Conservation (phyloP, 768 basidiomycete genomes). For the Sutorius australiensis region DNA sequence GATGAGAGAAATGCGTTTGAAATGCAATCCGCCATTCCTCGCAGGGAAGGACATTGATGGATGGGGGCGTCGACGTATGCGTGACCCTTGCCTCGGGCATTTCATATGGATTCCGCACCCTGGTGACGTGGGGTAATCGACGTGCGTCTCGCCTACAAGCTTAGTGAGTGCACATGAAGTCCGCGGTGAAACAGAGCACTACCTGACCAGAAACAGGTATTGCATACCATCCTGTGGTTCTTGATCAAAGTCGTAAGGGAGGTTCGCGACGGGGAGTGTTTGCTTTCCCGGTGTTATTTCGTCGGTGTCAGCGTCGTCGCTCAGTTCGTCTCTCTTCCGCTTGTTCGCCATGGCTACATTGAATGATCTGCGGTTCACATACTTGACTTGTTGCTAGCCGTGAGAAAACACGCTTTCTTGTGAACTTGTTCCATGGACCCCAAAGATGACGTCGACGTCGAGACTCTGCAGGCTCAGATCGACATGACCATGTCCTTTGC, state of each 20-base stretch:
- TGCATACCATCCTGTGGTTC: constrained; percentile 70
- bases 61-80: constrained; percentile 14
- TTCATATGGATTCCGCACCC: constrained; percentile 69
- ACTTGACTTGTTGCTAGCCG: not conserved
- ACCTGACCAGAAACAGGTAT: constrained; percentile 83
- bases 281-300: constrained; percentile 62
- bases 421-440: constrained; percentile 15
- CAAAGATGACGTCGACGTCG: constrained; percentile 61
- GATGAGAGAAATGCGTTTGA: constrained; percentile 57
- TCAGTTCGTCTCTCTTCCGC: constrained; percentile 50
- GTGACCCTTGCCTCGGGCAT: constrained; percentile 27
- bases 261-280: constrained; percentile 75
- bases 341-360: constrained; percentile 35
- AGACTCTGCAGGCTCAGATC: constrained; percentile 76
- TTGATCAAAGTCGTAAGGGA: constrained; percentile 64
- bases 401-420: constrained; percentile 14
- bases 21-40: constrained; percentile 63
- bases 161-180: constrained; percentile 8
- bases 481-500: constrained; percentile 77
- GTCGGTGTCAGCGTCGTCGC: constrained; percentile 57
- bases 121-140: constrained; percentile 57
- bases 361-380: not conserved
- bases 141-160: constrained; percentile 64
- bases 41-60: constrained; percentile 49
- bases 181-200: constrained; percentile 10